These are phyloP conservation scores for Nakazawaea ishiwadae DNA, from an alignment of 805 yeast genomes.

Conservation along the genomic window DNA sequence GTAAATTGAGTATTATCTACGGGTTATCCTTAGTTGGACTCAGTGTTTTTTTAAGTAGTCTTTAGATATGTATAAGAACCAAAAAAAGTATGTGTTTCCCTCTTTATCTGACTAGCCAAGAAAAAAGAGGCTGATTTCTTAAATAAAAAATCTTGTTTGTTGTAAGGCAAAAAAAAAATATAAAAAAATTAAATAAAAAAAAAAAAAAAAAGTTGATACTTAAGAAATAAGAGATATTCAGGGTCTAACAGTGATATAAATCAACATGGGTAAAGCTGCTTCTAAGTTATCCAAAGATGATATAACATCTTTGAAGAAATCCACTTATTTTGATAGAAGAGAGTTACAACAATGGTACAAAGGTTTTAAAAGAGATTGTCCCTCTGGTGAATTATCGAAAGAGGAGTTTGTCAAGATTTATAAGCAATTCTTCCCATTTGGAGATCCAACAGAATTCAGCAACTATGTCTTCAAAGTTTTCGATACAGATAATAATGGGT, in stretches of 20 bases:
- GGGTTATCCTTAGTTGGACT: not conserved
- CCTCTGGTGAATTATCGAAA: conserved; percentile 79
- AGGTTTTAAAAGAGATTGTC: conserved; percentile 92
- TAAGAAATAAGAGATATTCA: too few species aligned
- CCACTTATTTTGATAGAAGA: conserved; percentile 87
- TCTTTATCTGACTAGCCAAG: not conserved
- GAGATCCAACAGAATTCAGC: conserved; percentile 91
- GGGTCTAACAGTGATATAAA: not conserved
- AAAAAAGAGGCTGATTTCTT: not conserved
- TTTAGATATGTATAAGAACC: too few species aligned
- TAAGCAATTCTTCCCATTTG: conserved; percentile 97
- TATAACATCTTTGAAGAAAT: conserved; percentile 70
- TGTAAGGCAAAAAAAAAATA: too few species aligned
- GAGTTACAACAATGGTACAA: conserved; percentile 98
- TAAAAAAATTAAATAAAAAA: too few species aligned
- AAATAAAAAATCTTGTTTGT: too few species aligned
- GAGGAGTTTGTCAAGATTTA: conserved; percentile 89
- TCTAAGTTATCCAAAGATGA: conserved; percentile 92
- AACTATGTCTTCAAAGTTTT: conserved; percentile 84
- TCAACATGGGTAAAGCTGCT: conserved; percentile 85
- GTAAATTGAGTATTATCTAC: conserved; percentile 6
- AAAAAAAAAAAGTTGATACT: not conserved
- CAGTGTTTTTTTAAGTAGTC: conserved; percentile 1
- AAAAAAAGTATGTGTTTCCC: not conserved
- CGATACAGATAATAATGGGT: conserved; percentile 75